A percentile compares a stretch with the other conserved stretches of the same genome.
phyloP scores from a whole-genome alignment of 805 yeast genomes.

The Martiniozyma abietophila region DNA sequence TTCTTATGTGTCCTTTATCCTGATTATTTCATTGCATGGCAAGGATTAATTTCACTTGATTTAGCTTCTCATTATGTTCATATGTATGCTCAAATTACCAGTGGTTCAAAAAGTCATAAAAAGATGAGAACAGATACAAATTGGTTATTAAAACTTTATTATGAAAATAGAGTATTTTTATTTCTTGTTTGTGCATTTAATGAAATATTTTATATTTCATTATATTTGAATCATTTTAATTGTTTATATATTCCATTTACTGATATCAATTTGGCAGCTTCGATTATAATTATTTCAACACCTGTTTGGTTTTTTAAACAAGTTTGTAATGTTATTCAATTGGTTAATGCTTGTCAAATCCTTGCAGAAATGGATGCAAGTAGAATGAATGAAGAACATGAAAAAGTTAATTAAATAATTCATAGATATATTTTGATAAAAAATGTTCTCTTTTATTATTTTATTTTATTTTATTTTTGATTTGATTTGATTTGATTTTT shows the following conservation, averaged over 20 bases:
- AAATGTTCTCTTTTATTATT: no score
- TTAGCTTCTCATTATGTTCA: slow-evolving; percentile 96
- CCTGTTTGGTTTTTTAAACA: slow-evolving; percentile 93
- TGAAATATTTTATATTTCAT: slow-evolving; percentile 85
- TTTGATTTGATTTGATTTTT: no score
- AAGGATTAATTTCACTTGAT: slow-evolving; percentile 72
- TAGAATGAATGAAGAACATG: slow-evolving; percentile 20
- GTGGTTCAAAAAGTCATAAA: slow-evolving; percentile 80
- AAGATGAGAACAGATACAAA: slow-evolving; percentile 62
- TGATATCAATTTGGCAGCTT: slow-evolving; percentile 23
- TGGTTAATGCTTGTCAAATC: slow-evolving; percentile 73
- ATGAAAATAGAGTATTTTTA: slow-evolving; percentile 73
- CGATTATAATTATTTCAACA: slow-evolving; percentile 43
- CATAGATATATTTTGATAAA: no score
- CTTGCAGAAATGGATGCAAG: slow-evolving; percentile 73
- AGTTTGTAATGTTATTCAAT: slow-evolving; percentile 77
- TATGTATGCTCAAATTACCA: slow-evolving; percentile 86
- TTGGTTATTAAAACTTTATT: slow-evolving; percentile 72
- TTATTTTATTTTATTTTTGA: no score
- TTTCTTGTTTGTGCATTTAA: slow-evolving; percentile 88
- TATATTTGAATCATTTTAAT: slow-evolving; percentile 68
- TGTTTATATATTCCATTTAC: slow-evolving; percentile 32
- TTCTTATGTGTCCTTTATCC: slow-evolving; percentile 79
- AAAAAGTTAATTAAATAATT: slow-evolving; percentile 5
- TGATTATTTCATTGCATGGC: slow-evolving; percentile 59